Evolutionary conservation across 768 basidiomycete species (phyloP), one percentile per base, ranked within the genome.

Genomic region (Artomyces pyxidatus): DNA sequence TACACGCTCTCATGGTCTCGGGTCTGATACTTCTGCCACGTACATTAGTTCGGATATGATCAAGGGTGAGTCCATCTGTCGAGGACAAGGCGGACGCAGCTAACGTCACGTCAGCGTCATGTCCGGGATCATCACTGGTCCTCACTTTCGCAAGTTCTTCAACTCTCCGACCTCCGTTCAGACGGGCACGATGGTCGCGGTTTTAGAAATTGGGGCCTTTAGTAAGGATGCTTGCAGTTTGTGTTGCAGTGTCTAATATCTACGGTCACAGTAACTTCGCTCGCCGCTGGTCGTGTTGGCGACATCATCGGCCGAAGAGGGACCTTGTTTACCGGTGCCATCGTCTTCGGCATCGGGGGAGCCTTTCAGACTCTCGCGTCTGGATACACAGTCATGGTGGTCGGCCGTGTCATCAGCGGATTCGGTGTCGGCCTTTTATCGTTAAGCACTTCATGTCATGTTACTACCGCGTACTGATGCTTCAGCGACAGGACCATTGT

Each of bases 111-210:
- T 19, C 60, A 89, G 88, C 52, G 88, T 90, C 63, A 90, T 90
- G 84, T 85, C 83, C 55, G 92, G 92, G 25, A 82, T 96, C 56
- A 94, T 97, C 65, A 96, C 85, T 23, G 85, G 85, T 0, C 85
- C 85, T 19, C 76, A 89, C 64, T 90, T 91, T 67, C 78, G 73
- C 56, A 77, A 81, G 47, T 94, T 78, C 68, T 94, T 97, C 71
- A 70, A 87, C 51, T 75, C 81, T 17, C 93, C 91, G 16, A 75
- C 76, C 14, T 72, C 85, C 0, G 67, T 85, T 43, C 78, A 85
- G 59, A 65, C 92, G 21, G 93, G 91, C n/a, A 90, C 88, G 17
- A 92, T 97, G 86, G 92, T 96, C 35, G 89, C 93, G n/a, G 84
- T 94, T 5, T 70, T 95, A 28, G 92, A 97, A 66, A 76, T 97